Conservation (phyloP, 257 asterid genomes). For the Nicotiana undulata region DNA sequence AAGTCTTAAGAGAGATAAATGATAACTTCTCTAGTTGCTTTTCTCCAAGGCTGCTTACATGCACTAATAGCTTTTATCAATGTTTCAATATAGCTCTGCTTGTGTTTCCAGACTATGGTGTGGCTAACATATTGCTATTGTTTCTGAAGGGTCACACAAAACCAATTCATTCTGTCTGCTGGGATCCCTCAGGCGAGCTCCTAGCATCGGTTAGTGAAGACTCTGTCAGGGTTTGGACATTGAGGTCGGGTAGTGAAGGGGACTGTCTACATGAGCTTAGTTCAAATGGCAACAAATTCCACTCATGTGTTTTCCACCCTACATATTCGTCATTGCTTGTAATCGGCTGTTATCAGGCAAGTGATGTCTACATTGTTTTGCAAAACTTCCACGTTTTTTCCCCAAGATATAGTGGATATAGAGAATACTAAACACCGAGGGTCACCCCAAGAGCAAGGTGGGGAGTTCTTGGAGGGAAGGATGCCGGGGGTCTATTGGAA, state of each 20-base stretch:
- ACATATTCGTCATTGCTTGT: conserved; percentile 71
- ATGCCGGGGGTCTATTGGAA: too few species aligned
- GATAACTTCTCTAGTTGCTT: neutral
- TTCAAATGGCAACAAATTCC: conserved; percentile 77
- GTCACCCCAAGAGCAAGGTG: too few species aligned
- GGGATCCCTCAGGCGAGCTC: conserved; percentile 90
- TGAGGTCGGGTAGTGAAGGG: conserved; percentile 78
- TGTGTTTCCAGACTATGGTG: neutral
- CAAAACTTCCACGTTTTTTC: neutral
- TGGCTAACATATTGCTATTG: neutral
- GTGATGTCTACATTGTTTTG: neutral
- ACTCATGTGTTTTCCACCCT: conserved; percentile 94
- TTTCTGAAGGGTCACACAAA: conserved; percentile 64
- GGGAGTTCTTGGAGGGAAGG: too few species aligned
- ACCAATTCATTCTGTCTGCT: conserved; percentile 62
- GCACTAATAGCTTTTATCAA: neutral
- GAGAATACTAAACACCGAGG: too few species aligned
- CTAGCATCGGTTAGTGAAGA: conserved; percentile 92
- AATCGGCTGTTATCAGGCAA: conserved; percentile 95
- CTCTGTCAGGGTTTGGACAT: conserved; percentile 80
- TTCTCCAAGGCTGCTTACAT: neutral
- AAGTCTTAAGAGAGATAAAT: neutral
- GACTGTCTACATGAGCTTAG: conserved; percentile 79
- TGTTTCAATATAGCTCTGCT: neutral
- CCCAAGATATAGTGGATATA: neutral